Base-by-base conservation (phyloP, 139 green algal genomes). In the Microglena sp. region DNA sequence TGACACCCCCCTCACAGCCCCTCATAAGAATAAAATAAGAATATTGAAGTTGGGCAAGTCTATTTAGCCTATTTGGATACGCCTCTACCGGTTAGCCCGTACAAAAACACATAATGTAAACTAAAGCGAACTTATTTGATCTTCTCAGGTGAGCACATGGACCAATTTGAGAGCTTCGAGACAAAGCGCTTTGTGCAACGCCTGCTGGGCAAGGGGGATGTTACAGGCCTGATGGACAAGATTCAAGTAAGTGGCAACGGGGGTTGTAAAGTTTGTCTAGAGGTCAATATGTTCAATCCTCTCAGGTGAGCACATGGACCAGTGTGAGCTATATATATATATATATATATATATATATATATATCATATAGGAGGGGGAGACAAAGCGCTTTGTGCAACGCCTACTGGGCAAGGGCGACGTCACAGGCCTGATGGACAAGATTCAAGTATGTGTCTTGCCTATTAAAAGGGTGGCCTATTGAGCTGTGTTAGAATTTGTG, bases 141-240 rank as follows among this genome's bases (percentile, higher is more conserved):
- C 21, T 46, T 5, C 43, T 34, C 82, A 87, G 90, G 91, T 43
- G 94, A 99, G 79, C 94, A 99, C 77, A 96, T 99, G 84, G 90
- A 99, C 77, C 91, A 99, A 80, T 95, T 99, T 81, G 94, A 99
- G 77, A 43, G 53, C 2, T 99, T 99, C 71, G 88, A 98, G 64
- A 85, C 92, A 31, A 90, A 95, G 66, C 76, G 89, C 28, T 99
- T 99, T 73, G 94, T 99, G 46, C 80, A 82, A 32, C 79, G 92
- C 5, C 77, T 99, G 63, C 88, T 99, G 55, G 93, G 93, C 30
- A 77, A 79, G 66, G 93, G 93, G 33, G 93, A 99, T 68, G 92
- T 91, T 73, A 81, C 53, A 27, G 81, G 89, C 2, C 90, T 99
- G 46, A 92, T 99, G 69, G 84, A 98, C 75, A 97, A 96, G 58